Percentiles rank a stretch among this genome's conserved stretches.
Evolutionary conservation across 1,139 yeast genomes (phyloP).

Genomic region (Meyerozyma carpophila): DNA sequence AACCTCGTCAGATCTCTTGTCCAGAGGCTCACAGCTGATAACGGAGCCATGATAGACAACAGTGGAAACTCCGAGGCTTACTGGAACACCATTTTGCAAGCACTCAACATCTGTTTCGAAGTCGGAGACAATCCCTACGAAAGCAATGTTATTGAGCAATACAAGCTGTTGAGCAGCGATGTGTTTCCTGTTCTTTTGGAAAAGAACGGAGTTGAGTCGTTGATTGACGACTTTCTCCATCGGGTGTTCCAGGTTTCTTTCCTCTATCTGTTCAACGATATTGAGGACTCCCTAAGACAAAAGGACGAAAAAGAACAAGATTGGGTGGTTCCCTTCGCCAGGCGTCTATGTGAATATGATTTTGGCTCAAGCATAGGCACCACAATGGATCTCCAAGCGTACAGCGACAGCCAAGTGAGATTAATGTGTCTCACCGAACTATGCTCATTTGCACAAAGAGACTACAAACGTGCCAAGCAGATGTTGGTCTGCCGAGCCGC

Average conservation of each 20-base stretch:
- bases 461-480: not conserved
- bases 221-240: conserved; percentile 37
- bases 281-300: conserved; percentile 19
- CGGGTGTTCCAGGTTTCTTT: conserved; percentile 36
- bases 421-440: conserved; percentile 46
- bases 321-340: conserved; percentile 11
- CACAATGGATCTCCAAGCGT: conserved; percentile 22
- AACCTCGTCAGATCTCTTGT: conserved; percentile 23
- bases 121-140: conserved; percentile 36
- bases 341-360: conserved; percentile 20
- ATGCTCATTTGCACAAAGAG: not conserved
- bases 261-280: conserved; percentile 43
- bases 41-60: conserved; percentile 10
- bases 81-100: conserved; percentile 42
- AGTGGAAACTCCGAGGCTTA: conserved; percentile 20
- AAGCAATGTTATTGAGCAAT: conserved; percentile 43
- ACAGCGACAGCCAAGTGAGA: conserved; percentile 36
- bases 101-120: conserved; percentile 38
- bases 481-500: conserved; percentile 24
- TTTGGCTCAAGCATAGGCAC: conserved; percentile 42
- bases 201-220: conserved; percentile 17
- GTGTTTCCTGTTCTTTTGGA: conserved; percentile 35
- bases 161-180: conserved; percentile 32
- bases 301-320: conserved; percentile 5
- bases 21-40: conserved; percentile 14